A percentile compares a stretch with the other conserved stretches of the same genome.
These are phyloP conservation scores for Oryza coarctata DNA, from an alignment of 176 grass and related monocot species.

Conservation along the genomic window DNA sequence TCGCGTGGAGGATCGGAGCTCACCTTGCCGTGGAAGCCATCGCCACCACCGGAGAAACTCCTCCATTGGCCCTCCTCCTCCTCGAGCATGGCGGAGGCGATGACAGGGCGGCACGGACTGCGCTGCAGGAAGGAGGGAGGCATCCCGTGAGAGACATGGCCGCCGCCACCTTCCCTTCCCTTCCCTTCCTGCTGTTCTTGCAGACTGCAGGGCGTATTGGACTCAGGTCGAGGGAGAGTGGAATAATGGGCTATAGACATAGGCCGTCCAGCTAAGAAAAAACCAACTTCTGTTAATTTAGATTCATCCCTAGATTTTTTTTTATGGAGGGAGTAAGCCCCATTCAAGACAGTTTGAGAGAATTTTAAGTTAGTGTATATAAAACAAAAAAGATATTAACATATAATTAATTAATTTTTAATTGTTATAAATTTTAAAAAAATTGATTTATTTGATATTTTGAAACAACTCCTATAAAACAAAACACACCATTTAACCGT, in stretches of 20 bases:
- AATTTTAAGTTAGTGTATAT: too few relatives aligned
- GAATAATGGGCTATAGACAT: neutral
- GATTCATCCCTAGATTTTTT: too few relatives aligned
- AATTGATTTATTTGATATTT: too few relatives aligned
- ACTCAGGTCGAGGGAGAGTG: neutral
- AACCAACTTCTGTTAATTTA: too few relatives aligned
- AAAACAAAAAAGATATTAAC: too few relatives aligned
- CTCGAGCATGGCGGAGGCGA: neutral
- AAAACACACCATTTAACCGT: too few relatives aligned
- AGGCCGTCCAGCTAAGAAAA: too few relatives aligned
- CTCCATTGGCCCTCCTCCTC: neutral
- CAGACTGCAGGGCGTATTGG: neutral
- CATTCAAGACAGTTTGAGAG: too few relatives aligned
- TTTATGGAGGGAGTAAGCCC: too few relatives aligned
- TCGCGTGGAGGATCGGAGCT: neutral
- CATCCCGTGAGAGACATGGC: constrained; percentile 23
- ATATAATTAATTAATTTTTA: neutral
- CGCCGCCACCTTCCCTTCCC: neutral
- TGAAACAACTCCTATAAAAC: too few relatives aligned
- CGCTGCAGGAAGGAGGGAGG: neutral
- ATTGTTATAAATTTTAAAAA: too few relatives aligned
- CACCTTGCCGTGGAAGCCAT: constrained; percentile 42
- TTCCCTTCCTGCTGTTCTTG: neutral
- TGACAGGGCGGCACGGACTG: neutral
- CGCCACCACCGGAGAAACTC: constrained; percentile 27